These are phyloP conservation scores for Carallia brachiata DNA, from an alignment of 345 rosid genomes.

Conservation along the genomic window DNA sequence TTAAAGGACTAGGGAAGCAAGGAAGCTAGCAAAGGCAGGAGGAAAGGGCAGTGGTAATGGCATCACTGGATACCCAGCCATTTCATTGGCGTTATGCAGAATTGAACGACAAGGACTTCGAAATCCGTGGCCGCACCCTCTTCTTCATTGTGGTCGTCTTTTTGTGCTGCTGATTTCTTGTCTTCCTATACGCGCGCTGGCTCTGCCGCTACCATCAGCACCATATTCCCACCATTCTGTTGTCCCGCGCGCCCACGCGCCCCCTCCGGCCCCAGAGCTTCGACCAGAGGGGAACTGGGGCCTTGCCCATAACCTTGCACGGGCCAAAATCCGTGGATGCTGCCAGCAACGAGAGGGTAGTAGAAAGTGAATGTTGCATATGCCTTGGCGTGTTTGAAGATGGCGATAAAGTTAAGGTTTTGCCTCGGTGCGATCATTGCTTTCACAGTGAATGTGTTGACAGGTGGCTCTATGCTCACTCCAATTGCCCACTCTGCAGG, in stretches of 20 bases:
- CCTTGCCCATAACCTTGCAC: slow-evolving; percentile 27
- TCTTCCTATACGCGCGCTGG: slow-evolving; percentile 45
- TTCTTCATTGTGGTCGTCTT: slow-evolving; percentile 38
- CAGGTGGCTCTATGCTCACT: slow-evolving; percentile 54
- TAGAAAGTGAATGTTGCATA: slow-evolving; percentile 51
- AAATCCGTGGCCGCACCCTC: slow-evolving; percentile 38
- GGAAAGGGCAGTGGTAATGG: slow-evolving; percentile 10
- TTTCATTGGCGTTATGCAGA: slow-evolving; percentile 49
- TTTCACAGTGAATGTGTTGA: slow-evolving; percentile 73
- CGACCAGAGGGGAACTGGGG: slow-evolving; percentile 19
- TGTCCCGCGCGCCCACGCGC: neutral
- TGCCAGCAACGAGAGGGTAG: neutral
- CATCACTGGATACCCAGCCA: slow-evolving; percentile 22
- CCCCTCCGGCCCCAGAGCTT: slow-evolving; percentile 21
- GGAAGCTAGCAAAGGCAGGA: too few relatives aligned
- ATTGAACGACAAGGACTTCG: slow-evolving; percentile 39
- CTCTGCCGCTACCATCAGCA: slow-evolving; percentile 21
- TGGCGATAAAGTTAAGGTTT: slow-evolving; percentile 66
- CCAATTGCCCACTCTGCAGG: slow-evolving; percentile 78
- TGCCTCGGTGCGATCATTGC: slow-evolving; percentile 58
- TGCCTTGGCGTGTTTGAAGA: slow-evolving; percentile 64
- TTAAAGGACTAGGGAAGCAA: too few relatives aligned
- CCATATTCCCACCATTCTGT: neutral
- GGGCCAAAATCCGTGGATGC: neutral
- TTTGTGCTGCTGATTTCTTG: slow-evolving; percentile 28